A percentile compares a stretch with the other conserved stretches of the same genome.
Evolutionary conservation across 495 filamentous ascomycete genomes (phyloP).

Genomic region (Evernia prunastri): DNA sequence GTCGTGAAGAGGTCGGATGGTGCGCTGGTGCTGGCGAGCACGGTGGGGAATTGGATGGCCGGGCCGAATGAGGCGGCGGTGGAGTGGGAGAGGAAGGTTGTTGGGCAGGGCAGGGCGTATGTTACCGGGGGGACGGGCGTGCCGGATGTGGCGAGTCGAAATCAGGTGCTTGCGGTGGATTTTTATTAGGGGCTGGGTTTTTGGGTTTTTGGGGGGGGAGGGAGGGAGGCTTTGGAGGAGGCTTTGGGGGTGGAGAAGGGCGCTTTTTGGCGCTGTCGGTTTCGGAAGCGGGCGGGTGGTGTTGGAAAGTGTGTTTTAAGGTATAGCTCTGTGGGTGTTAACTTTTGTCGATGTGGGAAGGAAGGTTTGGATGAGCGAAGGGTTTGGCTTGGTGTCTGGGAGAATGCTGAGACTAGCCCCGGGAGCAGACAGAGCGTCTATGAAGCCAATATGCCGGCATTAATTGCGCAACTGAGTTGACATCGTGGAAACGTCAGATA

Average conservation of each 20-base stretch:
- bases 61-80: slow-evolving; percentile 37
- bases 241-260: not conserved
- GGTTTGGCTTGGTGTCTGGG: too few relatives aligned
- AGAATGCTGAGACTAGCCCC: too few relatives aligned
- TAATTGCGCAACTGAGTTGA: too few relatives aligned
- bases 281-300: too few relatives aligned
- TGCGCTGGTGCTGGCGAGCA: slow-evolving; percentile 33
- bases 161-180: slow-evolving; percentile 36
- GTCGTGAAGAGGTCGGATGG: slow-evolving; percentile 32
- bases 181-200: slow-evolving; percentile 31
- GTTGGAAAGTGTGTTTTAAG: too few relatives aligned
- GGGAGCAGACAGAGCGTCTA: too few relatives aligned
- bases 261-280: not conserved
- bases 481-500: too few relatives aligned
- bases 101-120: slow-evolving; percentile 35
- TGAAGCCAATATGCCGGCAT: too few relatives aligned
- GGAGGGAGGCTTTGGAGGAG: not conserved
- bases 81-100: slow-evolving; percentile 33
- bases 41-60: slow-evolving; percentile 39
- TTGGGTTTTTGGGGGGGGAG: not conserved
- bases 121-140: slow-evolving; percentile 37
- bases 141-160: slow-evolving; percentile 36
- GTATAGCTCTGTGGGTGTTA: too few relatives aligned
- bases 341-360: too few relatives aligned
- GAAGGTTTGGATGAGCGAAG: too few relatives aligned